Evolutionary conservation across 2,329 filamentous ascomycete genomes (phyloP).

Genomic region (Cladosporium sp.): DNA sequence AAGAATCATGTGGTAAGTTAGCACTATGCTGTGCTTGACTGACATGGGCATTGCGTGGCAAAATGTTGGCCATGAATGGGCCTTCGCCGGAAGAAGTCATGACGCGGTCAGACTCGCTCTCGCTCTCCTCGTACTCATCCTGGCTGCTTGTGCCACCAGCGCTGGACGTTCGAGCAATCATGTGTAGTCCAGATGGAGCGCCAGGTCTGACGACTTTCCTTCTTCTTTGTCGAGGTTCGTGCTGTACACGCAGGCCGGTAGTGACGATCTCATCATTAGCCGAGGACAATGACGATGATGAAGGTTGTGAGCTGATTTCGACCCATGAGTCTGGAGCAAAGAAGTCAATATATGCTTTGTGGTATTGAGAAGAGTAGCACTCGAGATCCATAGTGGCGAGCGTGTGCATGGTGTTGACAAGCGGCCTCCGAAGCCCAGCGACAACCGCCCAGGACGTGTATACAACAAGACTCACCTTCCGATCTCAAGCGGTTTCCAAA

Average conservation of each 20-base stretch:
- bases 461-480: slow-evolving; percentile 24
- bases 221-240: slow-evolving; percentile 60
- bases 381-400: slow-evolving; percentile 1
- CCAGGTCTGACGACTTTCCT: slow-evolving; percentile 41
- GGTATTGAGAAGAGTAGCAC: not conserved
- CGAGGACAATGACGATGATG: slow-evolving; percentile 85
- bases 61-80: slow-evolving; percentile 29
- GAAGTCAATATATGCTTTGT: slow-evolving; percentile 26
- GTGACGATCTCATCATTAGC: slow-evolving; percentile 85
- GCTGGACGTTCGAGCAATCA: slow-evolving; percentile 42
- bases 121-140: slow-evolving; percentile 91
- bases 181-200: slow-evolving; percentile 38
- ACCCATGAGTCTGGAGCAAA: slow-evolving; percentile 83
- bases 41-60: slow-evolving; percentile 4
- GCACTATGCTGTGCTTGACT: slow-evolving; percentile 24
- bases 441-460: not conserved
- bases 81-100: slow-evolving; percentile 61
- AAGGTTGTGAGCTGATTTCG: slow-evolving; percentile 87
- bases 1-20: slow-evolving; percentile 18
- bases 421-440: not conserved
- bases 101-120: slow-evolving; percentile 77
- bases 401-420: slow-evolving; percentile 4
- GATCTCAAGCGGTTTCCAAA: slow-evolving; percentile 27
- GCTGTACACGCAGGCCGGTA: slow-evolving; percentile 74
- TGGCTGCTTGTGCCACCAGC: slow-evolving; percentile 65